phyloP scores from a whole-genome alignment of 495 filamentous ascomycete species.

The Penicillium longicatenatum region DNA sequence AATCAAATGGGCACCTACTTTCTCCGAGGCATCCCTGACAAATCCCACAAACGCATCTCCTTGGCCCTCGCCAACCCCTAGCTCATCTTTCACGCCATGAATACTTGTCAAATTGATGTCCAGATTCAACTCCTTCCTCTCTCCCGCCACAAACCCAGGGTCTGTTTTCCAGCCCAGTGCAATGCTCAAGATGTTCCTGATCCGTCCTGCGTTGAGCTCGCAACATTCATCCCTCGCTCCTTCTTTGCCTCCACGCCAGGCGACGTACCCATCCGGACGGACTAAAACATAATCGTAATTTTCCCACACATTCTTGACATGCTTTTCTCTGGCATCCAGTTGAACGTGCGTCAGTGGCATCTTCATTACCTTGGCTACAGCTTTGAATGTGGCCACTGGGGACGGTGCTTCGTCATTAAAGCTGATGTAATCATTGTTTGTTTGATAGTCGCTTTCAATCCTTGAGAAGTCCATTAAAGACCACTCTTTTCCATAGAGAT shows the following conservation, averaged over 20 bases:
- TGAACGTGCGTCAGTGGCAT: neutral
- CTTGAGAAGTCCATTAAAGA: slow-evolving; percentile 29
- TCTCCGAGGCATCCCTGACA: neutral
- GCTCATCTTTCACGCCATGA: neutral
- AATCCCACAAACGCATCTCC: neutral
- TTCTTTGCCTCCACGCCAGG: slow-evolving; percentile 17
- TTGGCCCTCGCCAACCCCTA: neutral
- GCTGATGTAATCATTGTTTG: neutral
- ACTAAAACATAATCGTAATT: slow-evolving; percentile 7
- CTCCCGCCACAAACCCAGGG: neutral
- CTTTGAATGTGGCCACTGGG: neutral
- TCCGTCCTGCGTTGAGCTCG: neutral
- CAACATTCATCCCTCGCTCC: neutral
- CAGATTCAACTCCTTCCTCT: neutral
- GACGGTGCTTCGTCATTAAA: neutral
- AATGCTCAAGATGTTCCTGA: neutral
- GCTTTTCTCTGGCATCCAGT: neutral
- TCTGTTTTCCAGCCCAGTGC: neutral
- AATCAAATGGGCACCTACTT: neutral
- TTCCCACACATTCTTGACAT: slow-evolving; percentile 4
- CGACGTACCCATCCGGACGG: slow-evolving; percentile 13
- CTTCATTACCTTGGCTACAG: neutral
- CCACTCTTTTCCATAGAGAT: slow-evolving; percentile 30
- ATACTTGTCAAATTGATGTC: neutral
- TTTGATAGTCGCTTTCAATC: neutral